Conservation (phyloP, 2,329 filamentous ascomycete genomes). For the Dryadomyces quercus-mongolicae region DNA sequence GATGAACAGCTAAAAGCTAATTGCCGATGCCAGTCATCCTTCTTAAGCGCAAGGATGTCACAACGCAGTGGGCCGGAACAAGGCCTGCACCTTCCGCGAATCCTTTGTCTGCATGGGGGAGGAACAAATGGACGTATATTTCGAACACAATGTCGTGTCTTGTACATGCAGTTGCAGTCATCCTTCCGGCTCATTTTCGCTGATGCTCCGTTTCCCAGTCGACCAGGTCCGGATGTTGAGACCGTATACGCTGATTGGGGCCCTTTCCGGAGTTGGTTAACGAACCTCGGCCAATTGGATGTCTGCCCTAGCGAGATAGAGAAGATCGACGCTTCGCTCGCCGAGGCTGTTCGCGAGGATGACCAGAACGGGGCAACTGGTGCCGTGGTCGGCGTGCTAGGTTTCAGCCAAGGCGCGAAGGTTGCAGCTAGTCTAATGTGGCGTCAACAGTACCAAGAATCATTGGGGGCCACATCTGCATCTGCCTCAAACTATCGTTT, state of each 20-base stretch:
- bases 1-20: no score
- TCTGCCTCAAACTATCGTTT: conserved; percentile 4
- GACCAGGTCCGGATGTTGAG: conserved; percentile 4
- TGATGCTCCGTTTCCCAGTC: conserved; percentile 46
- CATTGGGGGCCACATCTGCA: no score
- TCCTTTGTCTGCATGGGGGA: conserved; percentile 68
- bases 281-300: neutral
- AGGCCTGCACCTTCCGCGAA: conserved; percentile 38
- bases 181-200: conserved; percentile 60
- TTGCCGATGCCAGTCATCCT: no score
- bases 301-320: neutral
- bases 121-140: conserved; percentile 61
- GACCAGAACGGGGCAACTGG: conserved; percentile 37
- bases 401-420: conserved; percentile 58
- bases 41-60: no score
- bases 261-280: conserved; percentile 21
- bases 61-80: no score
- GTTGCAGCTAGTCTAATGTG: conserved; percentile 43
- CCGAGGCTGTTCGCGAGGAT: conserved; percentile 37
- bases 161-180: conserved; percentile 31
- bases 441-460: neutral
- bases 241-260: conserved; percentile 25
- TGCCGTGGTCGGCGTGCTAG: conserved; percentile 46
- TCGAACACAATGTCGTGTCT: conserved; percentile 48
- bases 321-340: neutral